These are phyloP conservation scores for Laetiporus sulphureus DNA, from an alignment of 1,284 basidiomycete species.

Conservation along the genomic window DNA sequence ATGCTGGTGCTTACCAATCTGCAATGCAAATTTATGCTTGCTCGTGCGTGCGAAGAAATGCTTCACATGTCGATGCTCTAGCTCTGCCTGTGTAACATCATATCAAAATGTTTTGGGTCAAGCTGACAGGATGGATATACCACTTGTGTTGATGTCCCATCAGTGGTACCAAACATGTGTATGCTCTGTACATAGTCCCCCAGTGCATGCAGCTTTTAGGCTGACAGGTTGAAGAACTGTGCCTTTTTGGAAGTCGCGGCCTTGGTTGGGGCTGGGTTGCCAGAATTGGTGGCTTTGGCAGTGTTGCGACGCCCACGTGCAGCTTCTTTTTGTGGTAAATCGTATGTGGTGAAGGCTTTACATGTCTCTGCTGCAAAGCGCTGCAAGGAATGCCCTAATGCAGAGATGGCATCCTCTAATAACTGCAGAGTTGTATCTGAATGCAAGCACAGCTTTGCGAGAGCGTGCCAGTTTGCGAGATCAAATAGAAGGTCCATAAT, in stretches of 20 bases:
- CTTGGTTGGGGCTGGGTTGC: background rate
- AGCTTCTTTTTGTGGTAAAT: conserved; percentile 19
- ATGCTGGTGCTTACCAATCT: conserved; percentile 18
- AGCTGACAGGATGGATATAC: conserved; percentile 26
- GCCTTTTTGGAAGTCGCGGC: conserved; percentile 1
- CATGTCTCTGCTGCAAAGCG: conserved; percentile 16
- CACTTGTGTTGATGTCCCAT: too few relatives aligned
- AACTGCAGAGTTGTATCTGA: conserved; percentile 16
- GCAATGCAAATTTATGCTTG: conserved; percentile 19
- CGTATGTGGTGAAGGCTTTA: conserved; percentile 12
- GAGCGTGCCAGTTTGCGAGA: conserved; percentile 22
- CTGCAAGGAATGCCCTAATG: conserved; percentile 14
- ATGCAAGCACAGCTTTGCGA: conserved; percentile 26
- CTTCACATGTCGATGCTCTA: conserved; percentile 28
- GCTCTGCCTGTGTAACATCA: conserved; percentile 21
- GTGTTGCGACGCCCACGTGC: conserved; percentile 14
- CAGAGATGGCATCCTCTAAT: conserved; percentile 10
- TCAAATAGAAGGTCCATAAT: conserved; percentile 20
- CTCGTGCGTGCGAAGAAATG: conserved; percentile 24
- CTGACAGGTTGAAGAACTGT: conserved; percentile 22
- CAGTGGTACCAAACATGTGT: conserved; percentile 25
- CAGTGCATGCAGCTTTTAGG: conserved; percentile 28
- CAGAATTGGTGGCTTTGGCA: background rate
- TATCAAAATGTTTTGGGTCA: background rate
- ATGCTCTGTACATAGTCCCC: conserved; percentile 27